phyloP scores from a whole-genome alignment of 2,329 filamentous ascomycete species.

The Colletotrichum sansevieriae region DNA sequence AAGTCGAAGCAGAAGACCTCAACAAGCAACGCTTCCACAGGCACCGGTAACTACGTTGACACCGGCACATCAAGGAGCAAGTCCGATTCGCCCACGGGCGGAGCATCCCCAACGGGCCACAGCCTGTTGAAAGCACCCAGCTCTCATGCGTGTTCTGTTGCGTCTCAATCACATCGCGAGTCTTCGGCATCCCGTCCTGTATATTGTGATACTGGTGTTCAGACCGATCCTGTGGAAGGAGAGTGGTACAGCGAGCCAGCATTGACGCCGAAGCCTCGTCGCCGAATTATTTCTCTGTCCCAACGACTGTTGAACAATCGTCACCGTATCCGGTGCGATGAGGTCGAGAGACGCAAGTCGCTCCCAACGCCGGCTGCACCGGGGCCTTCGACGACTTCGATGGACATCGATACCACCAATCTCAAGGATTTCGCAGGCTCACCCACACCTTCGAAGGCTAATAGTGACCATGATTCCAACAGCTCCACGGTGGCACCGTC shows the following conservation, averaged over 20 bases:
- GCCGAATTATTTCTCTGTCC: constrained; percentile 66
- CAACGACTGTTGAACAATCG: constrained; percentile 65
- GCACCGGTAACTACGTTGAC: constrained; percentile 61
- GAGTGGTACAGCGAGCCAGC: constrained; percentile 63
- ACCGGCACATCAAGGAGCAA: constrained; percentile 66
- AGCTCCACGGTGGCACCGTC: constrained; percentile 26
- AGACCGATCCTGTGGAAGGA: constrained; percentile 67
- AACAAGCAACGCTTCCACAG: constrained; percentile 34
- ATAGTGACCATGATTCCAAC: constrained; percentile 34
- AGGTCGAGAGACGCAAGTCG: constrained; percentile 52
- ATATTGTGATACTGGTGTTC: constrained; percentile 65
- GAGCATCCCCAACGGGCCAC: constrained; percentile 53
- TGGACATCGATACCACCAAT: constrained; percentile 58
- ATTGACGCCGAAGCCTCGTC: constrained; percentile 56
- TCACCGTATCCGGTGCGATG: constrained; percentile 57
- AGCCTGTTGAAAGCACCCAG: constrained; percentile 47
- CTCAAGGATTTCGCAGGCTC: constrained; percentile 44
- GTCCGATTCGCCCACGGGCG: constrained; percentile 63
- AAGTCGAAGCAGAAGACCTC: constrained; percentile 47
- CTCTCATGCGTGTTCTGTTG: constrained; percentile 48
- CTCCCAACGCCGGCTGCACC: constrained; percentile 47
- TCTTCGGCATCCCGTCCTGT: constrained; percentile 55
- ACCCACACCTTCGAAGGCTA: constrained; percentile 37
- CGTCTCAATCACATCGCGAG: constrained; percentile 52
- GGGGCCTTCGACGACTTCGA: constrained; percentile 49